Evolutionary conservation across 257 asterid species (phyloP).

Genomic region (Perilla frutescens): DNA sequence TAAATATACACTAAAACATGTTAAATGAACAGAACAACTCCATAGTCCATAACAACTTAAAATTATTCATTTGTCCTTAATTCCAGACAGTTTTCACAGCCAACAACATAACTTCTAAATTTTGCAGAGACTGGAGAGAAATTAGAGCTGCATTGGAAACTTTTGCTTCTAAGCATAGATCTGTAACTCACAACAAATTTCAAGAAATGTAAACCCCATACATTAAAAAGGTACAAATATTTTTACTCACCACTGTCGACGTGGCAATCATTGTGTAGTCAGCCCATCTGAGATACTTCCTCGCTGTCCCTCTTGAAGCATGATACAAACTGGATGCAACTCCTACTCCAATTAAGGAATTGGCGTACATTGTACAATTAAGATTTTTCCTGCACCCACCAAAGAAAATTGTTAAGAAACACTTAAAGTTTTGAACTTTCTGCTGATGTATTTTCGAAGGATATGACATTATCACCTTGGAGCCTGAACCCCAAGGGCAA

Average conservation of each 20-base stretch:
- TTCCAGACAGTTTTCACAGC: not conserved
- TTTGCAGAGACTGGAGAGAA: conserved; percentile 8
- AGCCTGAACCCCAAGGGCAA: conserved; percentile 78
- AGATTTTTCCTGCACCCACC: conserved; percentile 70
- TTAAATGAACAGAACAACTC: not conserved
- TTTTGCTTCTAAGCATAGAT: conserved; percentile 7
- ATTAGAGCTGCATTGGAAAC: conserved; percentile 2
- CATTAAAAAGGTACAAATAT: not conserved
- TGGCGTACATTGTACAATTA: conserved; percentile 81
- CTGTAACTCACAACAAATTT: conserved; percentile 1
- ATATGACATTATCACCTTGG: conserved; percentile 61
- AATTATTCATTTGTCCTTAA: not conserved
- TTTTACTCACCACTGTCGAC: conserved; percentile 79
- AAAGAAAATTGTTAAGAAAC: conserved; percentile 18
- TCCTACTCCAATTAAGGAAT: conserved; percentile 94
- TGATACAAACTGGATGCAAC: conserved; percentile 84
- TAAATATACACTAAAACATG: not conserved
- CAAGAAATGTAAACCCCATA: not conserved
- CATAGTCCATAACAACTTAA: not conserved
- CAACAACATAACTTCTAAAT: not conserved
- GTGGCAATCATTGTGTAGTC: conserved; percentile 98
- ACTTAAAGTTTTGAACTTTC: not conserved
- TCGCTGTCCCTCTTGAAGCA: conserved; percentile 73
- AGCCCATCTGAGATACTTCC: conserved; percentile 97
- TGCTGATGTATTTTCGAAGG: conserved; percentile 27